Percentiles rank a stretch among this genome's conserved stretches.
These are phyloP conservation scores for Hygrocybe punicea DNA, from an alignment of 768 basidiomycete genomes.

Conservation along the genomic window DNA sequence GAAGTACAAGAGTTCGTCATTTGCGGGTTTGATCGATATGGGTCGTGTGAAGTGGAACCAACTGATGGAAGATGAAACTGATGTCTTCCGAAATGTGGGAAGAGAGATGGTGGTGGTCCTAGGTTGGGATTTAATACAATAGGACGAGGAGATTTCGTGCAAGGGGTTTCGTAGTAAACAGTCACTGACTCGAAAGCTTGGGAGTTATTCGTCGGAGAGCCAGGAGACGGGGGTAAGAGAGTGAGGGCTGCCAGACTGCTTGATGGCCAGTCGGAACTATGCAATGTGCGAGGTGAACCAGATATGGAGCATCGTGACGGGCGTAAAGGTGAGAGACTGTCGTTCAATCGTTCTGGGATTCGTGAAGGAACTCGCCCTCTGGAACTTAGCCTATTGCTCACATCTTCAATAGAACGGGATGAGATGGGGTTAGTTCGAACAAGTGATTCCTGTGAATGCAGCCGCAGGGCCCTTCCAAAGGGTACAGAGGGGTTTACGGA, in stretches of 20 bases:
- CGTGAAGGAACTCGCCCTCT: constrained; percentile 11
- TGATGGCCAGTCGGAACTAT: constrained; percentile 41
- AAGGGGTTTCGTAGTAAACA: constrained; percentile 67
- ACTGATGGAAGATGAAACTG: constrained; percentile 25
- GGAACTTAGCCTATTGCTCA: constrained; percentile 4
- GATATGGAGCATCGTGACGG: constrained; percentile 44
- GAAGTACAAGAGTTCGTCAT: constrained; percentile 34
- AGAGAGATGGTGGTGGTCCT: constrained; percentile 42
- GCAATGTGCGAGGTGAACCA: constrained; percentile 40
- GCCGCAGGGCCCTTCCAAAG: constrained; percentile 49
- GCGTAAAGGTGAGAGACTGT: constrained; percentile 19
- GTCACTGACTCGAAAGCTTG: constrained; percentile 47
- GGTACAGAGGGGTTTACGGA: constrained; percentile 29
- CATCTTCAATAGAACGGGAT: constrained; percentile 14
- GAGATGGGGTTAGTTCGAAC: constrained; percentile 8
- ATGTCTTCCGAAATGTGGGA: constrained; percentile 41
- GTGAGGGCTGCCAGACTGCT: constrained; percentile 19
- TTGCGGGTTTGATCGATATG: constrained; percentile 42
- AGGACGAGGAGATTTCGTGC: constrained; percentile 46
- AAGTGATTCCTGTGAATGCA: constrained; percentile 25
- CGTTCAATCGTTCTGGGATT: constrained; percentile 22
- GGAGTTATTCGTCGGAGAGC: constrained; percentile 37
- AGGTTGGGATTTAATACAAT: constrained; percentile 46
- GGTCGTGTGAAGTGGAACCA: constrained; percentile 39
- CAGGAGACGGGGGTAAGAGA: constrained; percentile 47